Conservation (phyloP, 2,329 filamentous ascomycete genomes). For the Colletotrichum magnum region DNA sequence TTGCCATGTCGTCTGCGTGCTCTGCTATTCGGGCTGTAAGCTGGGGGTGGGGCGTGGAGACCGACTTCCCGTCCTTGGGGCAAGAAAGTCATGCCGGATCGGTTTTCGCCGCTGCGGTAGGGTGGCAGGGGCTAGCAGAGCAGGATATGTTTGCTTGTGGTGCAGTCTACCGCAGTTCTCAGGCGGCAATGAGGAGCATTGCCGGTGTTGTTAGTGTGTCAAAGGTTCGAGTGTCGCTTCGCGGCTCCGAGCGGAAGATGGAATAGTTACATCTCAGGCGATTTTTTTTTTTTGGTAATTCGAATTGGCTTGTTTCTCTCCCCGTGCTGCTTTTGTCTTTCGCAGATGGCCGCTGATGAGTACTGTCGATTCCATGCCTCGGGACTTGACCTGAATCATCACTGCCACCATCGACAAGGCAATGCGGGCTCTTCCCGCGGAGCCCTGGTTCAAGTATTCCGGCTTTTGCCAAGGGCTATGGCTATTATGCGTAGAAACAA, state of each 20-base stretch:
- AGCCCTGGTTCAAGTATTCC: too few relatives aligned
- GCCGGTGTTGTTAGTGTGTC: not conserved
- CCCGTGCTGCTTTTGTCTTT: too few relatives aligned
- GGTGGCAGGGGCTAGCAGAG: not conserved
- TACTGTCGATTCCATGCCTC: too few relatives aligned
- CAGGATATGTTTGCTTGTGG: not conserved
- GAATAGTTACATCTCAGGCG: not conserved
- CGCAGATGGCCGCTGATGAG: too few relatives aligned
- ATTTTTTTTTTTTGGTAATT: too few relatives aligned
- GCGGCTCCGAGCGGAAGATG: not conserved
- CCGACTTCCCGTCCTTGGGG: slow-evolving; percentile 12
- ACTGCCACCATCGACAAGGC: too few relatives aligned
- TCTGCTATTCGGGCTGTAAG: not conserved
- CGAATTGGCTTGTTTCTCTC: too few relatives aligned
- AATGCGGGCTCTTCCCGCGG: too few relatives aligned
- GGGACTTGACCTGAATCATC: too few relatives aligned
- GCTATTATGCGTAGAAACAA: too few relatives aligned
- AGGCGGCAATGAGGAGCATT: not conserved
- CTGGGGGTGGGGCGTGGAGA: slow-evolving; percentile 19
- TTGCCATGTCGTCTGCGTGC: not conserved
- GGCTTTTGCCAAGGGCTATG: too few relatives aligned
- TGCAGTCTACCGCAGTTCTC: not conserved
- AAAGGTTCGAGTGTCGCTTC: not conserved
- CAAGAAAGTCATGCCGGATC: not conserved
- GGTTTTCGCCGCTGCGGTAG: not conserved